Conservation (phyloP, 2,329 filamentous ascomycete species). For the Fusarium sp. region DNA sequence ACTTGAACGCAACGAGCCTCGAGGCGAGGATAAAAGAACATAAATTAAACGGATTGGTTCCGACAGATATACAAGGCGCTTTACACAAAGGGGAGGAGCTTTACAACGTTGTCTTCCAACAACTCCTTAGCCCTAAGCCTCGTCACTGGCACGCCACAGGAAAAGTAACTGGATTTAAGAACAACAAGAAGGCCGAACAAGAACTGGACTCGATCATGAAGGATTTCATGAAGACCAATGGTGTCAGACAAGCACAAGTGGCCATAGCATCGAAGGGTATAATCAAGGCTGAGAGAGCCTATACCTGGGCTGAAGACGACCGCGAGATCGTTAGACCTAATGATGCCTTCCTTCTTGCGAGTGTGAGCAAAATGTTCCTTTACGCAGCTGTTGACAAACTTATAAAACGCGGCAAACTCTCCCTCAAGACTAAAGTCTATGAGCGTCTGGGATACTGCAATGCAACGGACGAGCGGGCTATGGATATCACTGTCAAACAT, state of each 20-base stretch:
- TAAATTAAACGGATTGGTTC: neutral
- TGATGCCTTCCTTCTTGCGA: conserved; percentile 33
- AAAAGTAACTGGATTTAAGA: neutral
- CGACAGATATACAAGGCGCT: conserved; percentile 32
- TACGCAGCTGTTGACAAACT: conserved; percentile 25
- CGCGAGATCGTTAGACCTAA: conserved; percentile 17
- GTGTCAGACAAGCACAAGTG: conserved; percentile 34
- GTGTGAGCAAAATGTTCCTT: conserved; percentile 35
- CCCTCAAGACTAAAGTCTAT: conserved; percentile 22
- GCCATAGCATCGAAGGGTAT: conserved; percentile 13
- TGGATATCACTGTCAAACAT: conserved; percentile 29
- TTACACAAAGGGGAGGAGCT: neutral
- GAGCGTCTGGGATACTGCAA: conserved; percentile 20
- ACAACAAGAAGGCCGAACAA: neutral
- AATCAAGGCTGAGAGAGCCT: conserved; percentile 19
- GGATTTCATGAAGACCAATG: conserved; percentile 30
- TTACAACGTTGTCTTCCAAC: conserved; percentile 32
- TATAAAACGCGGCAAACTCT: neutral
- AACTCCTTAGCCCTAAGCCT: conserved; percentile 3
- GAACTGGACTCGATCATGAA: conserved; percentile 16
- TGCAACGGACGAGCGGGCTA: conserved; percentile 14
- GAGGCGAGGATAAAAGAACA: neutral
- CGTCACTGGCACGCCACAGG: conserved; percentile 19
- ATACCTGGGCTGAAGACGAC: conserved; percentile 36
- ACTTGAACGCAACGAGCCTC: conserved; percentile 6